Evolutionary conservation across 2,329 filamentous ascomycete genomes (phyloP), one percentile per base, ranked within the genome.

Genomic region (Xylariaceae sp.): DNA sequence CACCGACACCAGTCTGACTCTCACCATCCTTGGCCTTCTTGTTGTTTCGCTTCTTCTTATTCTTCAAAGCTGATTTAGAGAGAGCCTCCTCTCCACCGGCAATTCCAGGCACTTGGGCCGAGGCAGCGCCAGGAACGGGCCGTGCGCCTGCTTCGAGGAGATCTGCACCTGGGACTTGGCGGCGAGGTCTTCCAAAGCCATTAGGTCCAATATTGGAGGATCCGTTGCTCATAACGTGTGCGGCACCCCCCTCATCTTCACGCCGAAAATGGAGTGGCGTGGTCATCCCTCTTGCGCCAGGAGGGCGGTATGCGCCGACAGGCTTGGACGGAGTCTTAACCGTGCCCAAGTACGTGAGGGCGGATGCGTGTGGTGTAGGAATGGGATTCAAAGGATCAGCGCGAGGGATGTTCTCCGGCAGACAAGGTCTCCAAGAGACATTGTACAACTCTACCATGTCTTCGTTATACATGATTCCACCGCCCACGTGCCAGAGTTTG

Each of bases 221-320:
- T 22, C 88, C 89, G 54, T 93, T 92, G 66, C 87, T 84, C 57
- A 82, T 77, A 48, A 88, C 74, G 62, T 91, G 94, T 6, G 92
- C 91, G 7, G 87, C 87, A 42, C 93, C 93, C 42, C 93, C 93
- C 69, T 98, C 89, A 55, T 98, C 93, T 67, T 98, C 93, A 47
- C 93, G 89, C 76, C 95, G 95, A 75, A 97, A 98, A 58, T 93
- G 88, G 52, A 97, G 75, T 8, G 93, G 93, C 1, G 93, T 97
- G 43, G 83, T 79, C 52, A 86, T 83, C 42, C 93, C 93, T 56
- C 93, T 86, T 22, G 93, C 93, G 55, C 93, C 93, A 3, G 93
- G 93, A 32, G 93, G 93, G 37, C 93, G 85, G 66, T 98, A 98
- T 3, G 93, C 93, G 55, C 93, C 93, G n/a, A 88, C 90, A 36